Base-by-base conservation (phyloP, 257 asterid genomes). In the Verbascum thapsus region DNA sequence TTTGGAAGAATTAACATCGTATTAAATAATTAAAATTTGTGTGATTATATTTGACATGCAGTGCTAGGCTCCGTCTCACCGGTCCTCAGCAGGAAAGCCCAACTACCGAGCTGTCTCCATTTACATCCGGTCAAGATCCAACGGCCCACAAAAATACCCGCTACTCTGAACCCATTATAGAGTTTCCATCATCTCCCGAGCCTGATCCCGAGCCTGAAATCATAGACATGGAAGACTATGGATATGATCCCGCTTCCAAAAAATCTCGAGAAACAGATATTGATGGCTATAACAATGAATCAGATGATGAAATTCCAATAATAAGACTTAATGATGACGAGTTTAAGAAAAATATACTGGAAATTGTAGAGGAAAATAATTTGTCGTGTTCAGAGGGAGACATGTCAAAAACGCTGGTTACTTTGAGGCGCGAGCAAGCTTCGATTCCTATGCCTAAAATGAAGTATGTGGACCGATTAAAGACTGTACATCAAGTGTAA, bases 401-500 rank as follows among this genome's bases (percentile, higher is more conserved):
- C n/a, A 34, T 13, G 13, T 79, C 86, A 3, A 69, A 63, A 32
- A 78, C 61, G 26, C 15, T 83, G 84, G 65, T 70, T 40, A 20
- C 61, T 61, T 4, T 61, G 10, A 53, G 11, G 8, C 74, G 73
- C 1, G 38, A 30, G 26, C 13, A 17, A 50, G 80, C 70, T 30
- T 43, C 74, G 0, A 11, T 22, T 44, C 79, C 77, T 6, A 2
- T 58, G 62, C 77, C 74, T 52, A 64, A 64, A 65, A 6, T 68
- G 9, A 81, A 72, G 63, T 1, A 34, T 22, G 22, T 41, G 37
- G 1, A 22, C 20, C 68, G 78, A 2, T 40, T 74, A 20, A 76
- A 82, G 77, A 79, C 86, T 1, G 69, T 42, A 34, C 88, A 81
- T 44, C 59, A 1, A 15, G 91, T 81, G 86, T 84, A 74, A 76